Evolutionary conservation across 2,329 filamentous ascomycete species (phyloP).

Genomic region (Podosphaera xanthii): DNA sequence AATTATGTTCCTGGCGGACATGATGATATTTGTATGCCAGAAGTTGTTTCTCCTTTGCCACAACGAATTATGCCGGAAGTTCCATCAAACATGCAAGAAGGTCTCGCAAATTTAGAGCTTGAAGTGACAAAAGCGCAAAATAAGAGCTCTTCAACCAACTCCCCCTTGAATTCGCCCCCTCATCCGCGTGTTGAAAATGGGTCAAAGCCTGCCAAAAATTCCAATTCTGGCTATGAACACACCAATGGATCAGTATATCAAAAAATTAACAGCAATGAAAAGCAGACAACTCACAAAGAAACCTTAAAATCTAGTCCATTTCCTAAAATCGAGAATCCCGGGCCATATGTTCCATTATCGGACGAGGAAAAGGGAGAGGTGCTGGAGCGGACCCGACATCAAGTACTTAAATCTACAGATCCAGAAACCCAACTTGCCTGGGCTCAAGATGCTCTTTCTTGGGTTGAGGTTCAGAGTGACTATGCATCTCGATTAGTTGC

Average conservation of each 20-base stretch:
- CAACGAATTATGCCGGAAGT: conserved; percentile 84
- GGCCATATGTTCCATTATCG: conserved; percentile 74
- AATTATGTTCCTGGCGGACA: conserved; percentile 45
- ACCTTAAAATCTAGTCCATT: conserved; percentile 77
- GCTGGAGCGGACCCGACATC: conserved; percentile 59
- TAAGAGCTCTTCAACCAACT: conserved; percentile 5
- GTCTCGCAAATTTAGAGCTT: conserved; percentile 73
- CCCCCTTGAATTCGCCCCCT: conserved; percentile 6
- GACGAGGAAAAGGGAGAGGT: conserved; percentile 88
- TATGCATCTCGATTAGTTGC: conserved; percentile 29
- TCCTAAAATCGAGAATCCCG: conserved; percentile 54
- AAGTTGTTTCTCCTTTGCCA: conserved; percentile 45
- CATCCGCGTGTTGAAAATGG: conserved; percentile 3
- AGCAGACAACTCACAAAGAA: conserved; percentile 4
- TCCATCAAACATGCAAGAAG: conserved; percentile 88
- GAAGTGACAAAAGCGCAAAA: conserved; percentile 32
- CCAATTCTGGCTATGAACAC: conserved; percentile 12
- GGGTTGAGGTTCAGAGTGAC: conserved; percentile 65
- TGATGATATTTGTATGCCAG: conserved; percentile 46
- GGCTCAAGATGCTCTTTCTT: conserved; percentile 79
- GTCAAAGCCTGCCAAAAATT: conserved; percentile 3
- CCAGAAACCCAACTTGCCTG: conserved; percentile 91
- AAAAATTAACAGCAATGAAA: conserved; percentile 10
- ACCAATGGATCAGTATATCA: conserved; percentile 16
- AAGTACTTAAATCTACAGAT: conserved; percentile 80